Conservation (phyloP, 1,284 basidiomycete species). For the Fomitopsis pinicola region DNA sequence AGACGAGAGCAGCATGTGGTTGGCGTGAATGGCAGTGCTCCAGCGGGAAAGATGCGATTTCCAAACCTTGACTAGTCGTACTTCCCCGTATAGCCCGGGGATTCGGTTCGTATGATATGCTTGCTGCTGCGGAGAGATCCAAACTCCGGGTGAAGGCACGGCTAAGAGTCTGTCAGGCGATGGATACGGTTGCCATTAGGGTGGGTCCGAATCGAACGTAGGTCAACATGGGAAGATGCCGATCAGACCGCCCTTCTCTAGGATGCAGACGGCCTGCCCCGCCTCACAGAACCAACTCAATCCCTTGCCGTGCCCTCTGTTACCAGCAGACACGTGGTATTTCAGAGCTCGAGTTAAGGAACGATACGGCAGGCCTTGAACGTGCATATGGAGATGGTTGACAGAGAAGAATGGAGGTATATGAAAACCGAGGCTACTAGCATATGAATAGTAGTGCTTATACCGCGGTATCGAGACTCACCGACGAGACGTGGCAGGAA, state of each 20-base stretch:
- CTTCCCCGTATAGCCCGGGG: no score
- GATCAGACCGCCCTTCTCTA: constrained; percentile 52
- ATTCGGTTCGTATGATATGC: no score
- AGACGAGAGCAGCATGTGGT: no score
- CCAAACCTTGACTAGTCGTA: no score
- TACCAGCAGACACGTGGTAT: constrained; percentile 50
- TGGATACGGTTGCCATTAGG: not conserved
- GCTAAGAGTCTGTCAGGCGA: not conserved
- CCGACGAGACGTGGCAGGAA: constrained; percentile 41
- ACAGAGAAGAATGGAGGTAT: constrained; percentile 83
- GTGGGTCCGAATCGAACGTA: no score
- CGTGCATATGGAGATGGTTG: constrained; percentile 77
- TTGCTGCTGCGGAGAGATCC: no score
- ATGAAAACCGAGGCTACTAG: constrained; percentile 68
- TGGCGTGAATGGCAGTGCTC: no score
- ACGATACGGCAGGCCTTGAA: constrained; percentile 66
- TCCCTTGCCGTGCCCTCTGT: constrained; percentile 50
- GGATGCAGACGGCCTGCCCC: constrained; percentile 56
- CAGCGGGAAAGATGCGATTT: no score
- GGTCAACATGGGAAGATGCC: constrained; percentile 48
- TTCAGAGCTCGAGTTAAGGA: constrained; percentile 41
- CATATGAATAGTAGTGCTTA: no score
- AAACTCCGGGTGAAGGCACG: not conserved
- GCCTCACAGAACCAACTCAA: constrained; percentile 76
- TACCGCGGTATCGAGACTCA: constrained; percentile 19